Evolutionary conservation across 2,329 filamentous ascomycete species (phyloP).

Genomic region (Xylariaceae sp.): DNA sequence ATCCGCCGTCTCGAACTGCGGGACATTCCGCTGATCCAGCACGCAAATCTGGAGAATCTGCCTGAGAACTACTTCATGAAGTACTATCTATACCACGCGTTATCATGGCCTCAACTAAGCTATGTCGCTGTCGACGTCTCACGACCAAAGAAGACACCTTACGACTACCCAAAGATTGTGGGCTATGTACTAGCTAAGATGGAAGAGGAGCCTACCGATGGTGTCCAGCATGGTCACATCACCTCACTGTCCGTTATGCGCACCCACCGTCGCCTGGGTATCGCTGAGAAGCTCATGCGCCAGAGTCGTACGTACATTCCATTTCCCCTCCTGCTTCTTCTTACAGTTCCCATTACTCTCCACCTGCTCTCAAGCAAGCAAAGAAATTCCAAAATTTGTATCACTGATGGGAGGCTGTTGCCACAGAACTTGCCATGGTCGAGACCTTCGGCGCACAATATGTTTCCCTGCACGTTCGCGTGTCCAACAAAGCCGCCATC

Average conservation of each 20-base stretch:
- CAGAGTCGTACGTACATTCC: slow-evolving; percentile 76
- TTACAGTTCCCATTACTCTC: neutral
- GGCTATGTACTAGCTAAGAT: slow-evolving; percentile 99
- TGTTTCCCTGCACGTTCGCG: slow-evolving; percentile 93
- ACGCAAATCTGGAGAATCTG: slow-evolving; percentile 97
- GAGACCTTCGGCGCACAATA: slow-evolving; percentile 91
- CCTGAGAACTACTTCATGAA: slow-evolving; percentile 99
- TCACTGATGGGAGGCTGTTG: neutral
- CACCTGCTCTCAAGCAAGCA: no score
- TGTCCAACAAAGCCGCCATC: slow-evolving; percentile 89
- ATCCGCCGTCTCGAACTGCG: slow-evolving; percentile 84
- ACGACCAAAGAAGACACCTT: slow-evolving; percentile 75
- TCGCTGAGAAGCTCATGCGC: slow-evolving; percentile 97
- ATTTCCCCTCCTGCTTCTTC: neutral
- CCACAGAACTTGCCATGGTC: slow-evolving; percentile 88
- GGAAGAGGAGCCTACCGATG: slow-evolving; percentile 95
- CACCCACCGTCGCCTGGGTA: slow-evolving; percentile 86
- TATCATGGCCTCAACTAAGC: slow-evolving; percentile 96
- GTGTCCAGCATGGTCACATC: slow-evolving; percentile 93
- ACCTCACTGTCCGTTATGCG: slow-evolving; percentile 95
- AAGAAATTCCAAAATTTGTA: no score
- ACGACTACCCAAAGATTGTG: slow-evolving; percentile 95
- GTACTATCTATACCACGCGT: slow-evolving; percentile 99
- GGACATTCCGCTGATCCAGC: slow-evolving; percentile 91
- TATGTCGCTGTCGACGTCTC: slow-evolving; percentile 95